Base-by-base conservation (phyloP, 1,139 yeast species). In the Pichia terricola region DNA sequence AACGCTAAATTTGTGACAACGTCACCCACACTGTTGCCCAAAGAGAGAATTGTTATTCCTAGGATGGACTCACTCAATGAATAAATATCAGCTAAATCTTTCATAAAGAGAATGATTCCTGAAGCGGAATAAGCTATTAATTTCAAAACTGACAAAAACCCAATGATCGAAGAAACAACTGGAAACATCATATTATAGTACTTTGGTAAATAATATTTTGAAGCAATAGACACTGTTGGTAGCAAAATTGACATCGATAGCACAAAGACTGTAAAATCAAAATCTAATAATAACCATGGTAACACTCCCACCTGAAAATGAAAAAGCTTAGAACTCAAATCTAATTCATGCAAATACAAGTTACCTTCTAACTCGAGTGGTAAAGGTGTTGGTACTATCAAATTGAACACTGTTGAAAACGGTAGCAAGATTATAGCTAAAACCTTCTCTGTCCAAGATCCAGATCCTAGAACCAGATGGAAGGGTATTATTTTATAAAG, bases 1-100 rank as follows among this genome's bases (percentile, higher is more conserved):
- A 75, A 68, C 1, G 79, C 72, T 41, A 65, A 63, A 52, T 75
- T 75, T 3, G 81, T 71, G 11, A 75, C 69, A 38, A 76, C 65
- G 49, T 76, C 81, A 1, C 81, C 80, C 10, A 75, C 58, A 3
- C 79, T 75, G 52, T 76, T 76, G 3, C 81, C 81, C 31, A 75
- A 51, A 1, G 81, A 78, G 52, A 75, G 68, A 1, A 74, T 63
- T 0, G 79, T 74, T 28, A 73, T 55, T 0, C 79, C 79, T 27
- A 72, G 41, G 9, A 63, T 42, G 3, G 64, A 58, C 46, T 63
- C 64, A 34, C 52, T 51, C 11, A 62, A 46, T 9, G 51, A 41
- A 39, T 54, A 59, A n/a, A 60, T 49, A n/a, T 53, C 44, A 1
- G 58, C 63, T 5, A 58, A 30, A 39, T 57, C 58, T 37, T 58